Evolutionary conservation across 1,139 yeast species (phyloP), one percentile per base, ranked within the genome.

Genomic region (Yamadazyma aaseri): DNA sequence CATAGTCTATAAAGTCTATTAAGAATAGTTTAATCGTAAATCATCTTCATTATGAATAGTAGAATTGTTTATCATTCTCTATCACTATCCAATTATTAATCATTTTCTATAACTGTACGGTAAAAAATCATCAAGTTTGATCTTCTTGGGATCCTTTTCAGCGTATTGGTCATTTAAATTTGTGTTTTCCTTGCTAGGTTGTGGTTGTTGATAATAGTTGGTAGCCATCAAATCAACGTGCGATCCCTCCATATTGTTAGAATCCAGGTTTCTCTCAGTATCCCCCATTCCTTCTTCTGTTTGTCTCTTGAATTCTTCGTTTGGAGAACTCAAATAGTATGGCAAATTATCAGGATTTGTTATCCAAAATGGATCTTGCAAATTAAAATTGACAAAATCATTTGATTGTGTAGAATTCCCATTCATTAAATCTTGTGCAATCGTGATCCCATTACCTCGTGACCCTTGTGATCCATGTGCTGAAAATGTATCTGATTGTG

Each of bases 301-400:
- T 17, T 31, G 34, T 4, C 28, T 36, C 17, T 37, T 35, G 6
- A 40, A n/a, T 15, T 58, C 65, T 27, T 62, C 67, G 34, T 60
- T 56, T 1, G 70, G 70, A 2, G 67, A 60, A 26, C 63, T 60
- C 21, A 65, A 46, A 35, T 60, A 64, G 38, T 59, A 63, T 1
- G 72, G 71, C 20, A 65, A 44, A 38, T 63, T 64, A 31, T 65
- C 71, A 0, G 71, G 71, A 35, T 61, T 63, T 2, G 71, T 58
- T 31, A 64, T 53, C 74, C 73, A 68, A 37, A 65, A 67, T 6
- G 73, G 73, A 45, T 68, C 74, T 33, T 53, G 55, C 29, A 65
- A 47, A 32, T 65, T 60, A 41, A 63, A 58, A 12, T 39, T 36
- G n/a, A 46, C 29, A 17, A 45, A 36, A 21, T 46, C 49, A 32